Percentiles rank a stretch among this genome's conserved stretches.
Evolutionary conservation across 306 rosid species (phyloP).

Genomic region (Inga oerstediana): DNA sequence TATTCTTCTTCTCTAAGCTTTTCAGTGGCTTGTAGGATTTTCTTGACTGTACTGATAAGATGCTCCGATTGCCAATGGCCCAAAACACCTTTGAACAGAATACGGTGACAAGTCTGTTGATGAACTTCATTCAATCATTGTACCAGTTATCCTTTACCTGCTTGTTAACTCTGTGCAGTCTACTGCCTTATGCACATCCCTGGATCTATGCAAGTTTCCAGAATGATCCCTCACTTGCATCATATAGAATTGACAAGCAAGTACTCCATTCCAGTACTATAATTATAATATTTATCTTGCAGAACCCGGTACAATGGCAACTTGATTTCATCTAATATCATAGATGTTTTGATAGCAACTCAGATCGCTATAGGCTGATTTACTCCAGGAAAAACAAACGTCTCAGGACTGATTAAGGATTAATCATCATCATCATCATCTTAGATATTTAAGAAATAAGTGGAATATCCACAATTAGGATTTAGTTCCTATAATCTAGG

Average conservation of each 20-base stretch:
- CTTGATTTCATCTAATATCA: not conserved
- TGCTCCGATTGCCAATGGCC: slow-evolving; percentile 31
- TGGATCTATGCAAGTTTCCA: not conserved
- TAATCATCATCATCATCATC: too few relatives aligned
- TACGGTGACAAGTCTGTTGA: slow-evolving; percentile 3
- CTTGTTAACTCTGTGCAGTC: not conserved
- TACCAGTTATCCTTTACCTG: too few relatives aligned
- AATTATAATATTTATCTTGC: not conserved
- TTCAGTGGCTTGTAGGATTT: slow-evolving; percentile 25
- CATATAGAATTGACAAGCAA: not conserved
- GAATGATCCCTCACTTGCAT: not conserved
- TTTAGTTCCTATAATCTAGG: too few relatives aligned
- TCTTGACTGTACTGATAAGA: slow-evolving; percentile 28
- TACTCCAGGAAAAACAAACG: too few relatives aligned
- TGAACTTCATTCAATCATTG: slow-evolving; percentile 20
- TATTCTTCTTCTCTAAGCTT: slow-evolving; percentile 12
- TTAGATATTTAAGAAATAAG: too few relatives aligned
- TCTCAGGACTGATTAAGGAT: too few relatives aligned
- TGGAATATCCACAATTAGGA: too few relatives aligned
- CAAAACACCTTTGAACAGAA: slow-evolving; percentile 27
- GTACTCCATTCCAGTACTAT: not conserved
- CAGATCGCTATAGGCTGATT: too few relatives aligned
- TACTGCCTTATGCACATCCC: not conserved
- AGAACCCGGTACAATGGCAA: not conserved
- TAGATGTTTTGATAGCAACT: not conserved